These are phyloP conservation scores for Pythium dissotocum DNA, from an alignment of 352 stramenopile species.

Conservation along the genomic window DNA sequence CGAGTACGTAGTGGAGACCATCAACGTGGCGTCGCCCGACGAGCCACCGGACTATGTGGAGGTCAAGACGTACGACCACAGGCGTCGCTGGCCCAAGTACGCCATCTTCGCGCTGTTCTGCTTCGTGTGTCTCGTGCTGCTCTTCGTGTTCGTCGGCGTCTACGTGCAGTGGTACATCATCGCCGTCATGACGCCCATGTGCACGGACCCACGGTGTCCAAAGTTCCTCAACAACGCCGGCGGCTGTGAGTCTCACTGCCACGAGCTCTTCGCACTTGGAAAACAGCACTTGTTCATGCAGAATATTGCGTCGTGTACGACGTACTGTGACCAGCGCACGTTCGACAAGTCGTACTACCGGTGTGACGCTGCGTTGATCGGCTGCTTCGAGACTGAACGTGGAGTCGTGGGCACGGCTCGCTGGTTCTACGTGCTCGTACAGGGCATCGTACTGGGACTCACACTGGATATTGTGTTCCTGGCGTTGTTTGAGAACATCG, in stretches of 20 bases:
- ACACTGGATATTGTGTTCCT: constrained; percentile 72
- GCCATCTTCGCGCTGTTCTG: constrained; percentile 52
- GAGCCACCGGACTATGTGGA: constrained; percentile 61
- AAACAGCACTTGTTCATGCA: constrained; percentile 55
- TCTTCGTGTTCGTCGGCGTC: constrained; percentile 56
- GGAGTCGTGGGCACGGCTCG: constrained; percentile 59
- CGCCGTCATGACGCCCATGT: constrained; percentile 67
- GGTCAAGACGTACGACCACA: constrained; percentile 57
- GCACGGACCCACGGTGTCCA: constrained; percentile 54
- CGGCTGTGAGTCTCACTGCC: constrained; percentile 46
- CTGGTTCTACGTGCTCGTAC: constrained; percentile 66
- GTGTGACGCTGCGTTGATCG: constrained; percentile 48
- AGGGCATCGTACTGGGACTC: constrained; percentile 57
- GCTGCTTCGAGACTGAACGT: constrained; percentile 52
- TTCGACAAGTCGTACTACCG: constrained; percentile 57
- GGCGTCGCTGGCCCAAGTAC: constrained; percentile 60
- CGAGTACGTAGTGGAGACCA: constrained; percentile 54
- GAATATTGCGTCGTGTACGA: constrained; percentile 39
- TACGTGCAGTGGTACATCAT: constrained; percentile 78
- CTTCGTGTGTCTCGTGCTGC: constrained; percentile 44
- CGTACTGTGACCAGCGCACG: constrained; percentile 42
- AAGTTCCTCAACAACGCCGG: constrained; percentile 35
- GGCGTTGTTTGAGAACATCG: constrained; percentile 57
- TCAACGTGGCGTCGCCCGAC: constrained; percentile 58
- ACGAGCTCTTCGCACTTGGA: constrained; percentile 47